Evolutionary conservation across 306 rosid genomes (phyloP), one percentile per base, ranked within the genome.

Genomic region (Pyrus betulifolia): DNA sequence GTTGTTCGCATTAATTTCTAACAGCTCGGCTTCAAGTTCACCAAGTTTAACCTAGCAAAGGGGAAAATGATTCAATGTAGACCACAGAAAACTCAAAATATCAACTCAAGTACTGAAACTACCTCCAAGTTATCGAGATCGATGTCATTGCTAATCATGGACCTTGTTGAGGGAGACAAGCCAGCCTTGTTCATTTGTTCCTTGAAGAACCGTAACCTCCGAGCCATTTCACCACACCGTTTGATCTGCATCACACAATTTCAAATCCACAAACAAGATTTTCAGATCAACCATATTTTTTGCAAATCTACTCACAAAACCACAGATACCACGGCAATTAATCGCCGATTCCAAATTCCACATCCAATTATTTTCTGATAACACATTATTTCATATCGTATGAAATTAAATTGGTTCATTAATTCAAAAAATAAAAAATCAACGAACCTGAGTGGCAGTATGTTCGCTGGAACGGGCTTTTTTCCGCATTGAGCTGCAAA

Each of bases 161-260:
- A 76, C 68, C 58, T 70, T 74, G 66, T 5, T 42, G 90, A 82
- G 71, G 87, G 84, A 6, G 86, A 79, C 72, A 91, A 59, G 33
- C 87, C 86, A 14, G 91, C 90, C 85, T 83, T 91, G 67, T 30
- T 49, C 93, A 93, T 91, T 85, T 91, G 96, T 11, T 93, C 98
- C 84, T 74, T 85, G 74, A 89, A 89, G 82, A 89, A 87, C 10
- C 96, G 86, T 45, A 93, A 83, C 71, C 81, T 83, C 33, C 97
- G 84, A 13, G 88, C 89, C 98, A 93, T 88, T 79, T 93, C 97
- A 45, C 91, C 93, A 72, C 96, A 91, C 85, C 93, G 77, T 86
- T 88, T 90, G 46, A 90, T 84, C 96, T 88, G 82, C 71, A 75
- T 15, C 55, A 30, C 59, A 27, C 23, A 8, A 75, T 35, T 25